Conservation (phyloP, 257 asterid genomes). For the Haberlea rhodopensis region DNA sequence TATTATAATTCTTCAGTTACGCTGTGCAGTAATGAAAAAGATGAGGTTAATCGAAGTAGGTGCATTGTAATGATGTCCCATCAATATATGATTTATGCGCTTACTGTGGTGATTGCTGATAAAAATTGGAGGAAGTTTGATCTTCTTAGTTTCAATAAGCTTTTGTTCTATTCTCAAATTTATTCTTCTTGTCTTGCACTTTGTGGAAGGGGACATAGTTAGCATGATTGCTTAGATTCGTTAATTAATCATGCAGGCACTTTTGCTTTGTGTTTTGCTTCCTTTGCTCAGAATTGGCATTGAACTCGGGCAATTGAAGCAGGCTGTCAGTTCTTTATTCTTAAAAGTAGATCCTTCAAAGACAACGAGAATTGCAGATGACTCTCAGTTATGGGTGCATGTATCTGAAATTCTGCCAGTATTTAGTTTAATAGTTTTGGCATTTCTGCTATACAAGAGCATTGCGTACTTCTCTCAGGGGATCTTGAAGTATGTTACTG, state of each 20-base stretch:
- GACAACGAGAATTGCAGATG: slow-evolving; percentile 43
- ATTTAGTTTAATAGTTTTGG: slow-evolving; percentile 55
- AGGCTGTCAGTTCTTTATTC: slow-evolving; percentile 60
- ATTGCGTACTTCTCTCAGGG: slow-evolving; percentile 45
- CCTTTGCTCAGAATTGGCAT: slow-evolving; percentile 76
- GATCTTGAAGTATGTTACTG: slow-evolving; percentile 48
- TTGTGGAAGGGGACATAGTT: not conserved
- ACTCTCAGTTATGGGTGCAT: slow-evolving; percentile 51
- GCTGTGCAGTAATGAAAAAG: slow-evolving; percentile 52
- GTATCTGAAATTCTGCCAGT: slow-evolving; percentile 56
- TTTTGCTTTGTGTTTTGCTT: slow-evolving; percentile 61
- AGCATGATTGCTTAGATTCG: not conserved
- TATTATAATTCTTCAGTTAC: slow-evolving; percentile 70
- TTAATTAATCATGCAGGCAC: slow-evolving; percentile 55
- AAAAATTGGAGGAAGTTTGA: not conserved
- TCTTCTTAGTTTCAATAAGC: not conserved
- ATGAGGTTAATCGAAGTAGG: slow-evolving; percentile 66
- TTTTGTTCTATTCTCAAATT: not conserved
- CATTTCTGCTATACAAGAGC: slow-evolving; percentile 55
- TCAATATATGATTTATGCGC: slow-evolving; percentile 1
- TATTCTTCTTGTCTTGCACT: not conserved
- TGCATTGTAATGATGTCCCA: slow-evolving; percentile 13
- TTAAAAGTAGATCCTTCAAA: slow-evolving; percentile 56
- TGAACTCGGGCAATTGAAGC: slow-evolving; percentile 63
- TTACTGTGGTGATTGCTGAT: slow-evolving; percentile 12